These are phyloP conservation scores for Corylus avellana DNA, from an alignment of 306 rosid genomes.

Conservation along the genomic window DNA sequence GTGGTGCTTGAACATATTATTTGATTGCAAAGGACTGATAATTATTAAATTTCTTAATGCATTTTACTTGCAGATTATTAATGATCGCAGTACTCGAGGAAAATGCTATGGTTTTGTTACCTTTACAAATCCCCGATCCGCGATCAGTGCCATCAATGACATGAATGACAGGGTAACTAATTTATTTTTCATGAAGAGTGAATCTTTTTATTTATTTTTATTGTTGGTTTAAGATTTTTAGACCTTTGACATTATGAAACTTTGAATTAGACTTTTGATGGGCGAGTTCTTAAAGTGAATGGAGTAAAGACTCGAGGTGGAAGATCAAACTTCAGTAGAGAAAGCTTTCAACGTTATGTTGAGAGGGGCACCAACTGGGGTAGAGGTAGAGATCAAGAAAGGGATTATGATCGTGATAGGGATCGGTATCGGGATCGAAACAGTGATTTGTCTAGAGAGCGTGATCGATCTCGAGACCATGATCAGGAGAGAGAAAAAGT, in stretches of 20 bases:
- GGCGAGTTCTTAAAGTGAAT: constrained; percentile 81
- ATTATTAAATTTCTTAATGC: background rate
- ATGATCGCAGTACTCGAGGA: constrained; percentile 72
- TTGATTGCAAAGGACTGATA: background rate
- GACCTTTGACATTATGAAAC: constrained; percentile 27
- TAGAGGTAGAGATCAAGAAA: constrained; percentile 48
- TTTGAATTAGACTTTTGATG: constrained; percentile 72
- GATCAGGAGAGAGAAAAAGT: constrained; percentile 60
- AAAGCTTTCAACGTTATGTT: constrained; percentile 36
- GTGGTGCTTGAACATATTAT: background rate
- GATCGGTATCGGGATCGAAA: constrained; percentile 48
- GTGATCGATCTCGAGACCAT: constrained; percentile 55
- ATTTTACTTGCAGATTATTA: constrained; percentile 62
- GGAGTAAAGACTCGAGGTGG: constrained; percentile 72
- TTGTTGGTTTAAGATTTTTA: constrained; percentile 22
- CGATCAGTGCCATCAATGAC: constrained; percentile 75
- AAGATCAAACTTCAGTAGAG: constrained; percentile 67
- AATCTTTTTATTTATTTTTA: background rate
- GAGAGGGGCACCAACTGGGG: constrained; percentile 72
- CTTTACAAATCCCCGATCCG: constrained; percentile 85
- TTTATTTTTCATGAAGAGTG: background rate
- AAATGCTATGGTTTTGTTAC: constrained; percentile 95
- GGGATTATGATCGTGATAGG: constrained; percentile 55
- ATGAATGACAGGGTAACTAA: constrained; percentile 83
- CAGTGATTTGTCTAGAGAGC: constrained; percentile 55